Evolutionary conservation across 257 asterid species (phyloP).

Genomic region (Nicotiana benthamiana): DNA sequence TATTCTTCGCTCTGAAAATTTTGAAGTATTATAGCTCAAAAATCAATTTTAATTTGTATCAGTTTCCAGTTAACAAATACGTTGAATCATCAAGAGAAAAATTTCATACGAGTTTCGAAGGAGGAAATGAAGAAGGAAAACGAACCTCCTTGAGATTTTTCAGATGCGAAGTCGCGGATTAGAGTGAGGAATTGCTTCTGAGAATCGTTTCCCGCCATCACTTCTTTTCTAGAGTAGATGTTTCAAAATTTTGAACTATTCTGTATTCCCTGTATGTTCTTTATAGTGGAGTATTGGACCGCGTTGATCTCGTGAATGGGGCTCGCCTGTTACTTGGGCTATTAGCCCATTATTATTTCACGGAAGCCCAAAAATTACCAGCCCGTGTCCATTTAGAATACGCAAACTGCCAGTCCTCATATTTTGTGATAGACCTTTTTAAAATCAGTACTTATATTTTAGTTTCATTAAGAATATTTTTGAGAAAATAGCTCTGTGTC

Average conservation of each 20-base stretch:
- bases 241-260: not conserved
- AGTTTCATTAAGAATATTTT: too few species aligned
- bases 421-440: too few species aligned
- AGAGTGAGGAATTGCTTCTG: slow-evolving; percentile 51
- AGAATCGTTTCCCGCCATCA: slow-evolving; percentile 82
- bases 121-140: not conserved
- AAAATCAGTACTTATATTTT: too few species aligned
- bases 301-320: too few species aligned
- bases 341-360: too few species aligned
- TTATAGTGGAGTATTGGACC: not conserved
- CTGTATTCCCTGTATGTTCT: not conserved
- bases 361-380: too few species aligned
- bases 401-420: too few species aligned
- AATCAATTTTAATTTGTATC: not conserved
- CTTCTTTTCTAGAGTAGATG: not conserved
- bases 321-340: too few species aligned
- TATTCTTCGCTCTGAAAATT: slow-evolving; percentile 44
- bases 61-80: not conserved
- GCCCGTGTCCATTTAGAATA: too few species aligned
- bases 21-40: not conserved
- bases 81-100: not conserved
- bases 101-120: not conserved
- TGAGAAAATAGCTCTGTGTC: too few species aligned
- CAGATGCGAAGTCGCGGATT: slow-evolving; percentile 59
- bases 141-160: slow-evolving; percentile 76